A percentile compares a stretch with the other conserved stretches of the same genome.
These are phyloP conservation scores for Daldinia decipiens DNA, from an alignment of 495 filamentous ascomycete species.

Conservation along the genomic window DNA sequence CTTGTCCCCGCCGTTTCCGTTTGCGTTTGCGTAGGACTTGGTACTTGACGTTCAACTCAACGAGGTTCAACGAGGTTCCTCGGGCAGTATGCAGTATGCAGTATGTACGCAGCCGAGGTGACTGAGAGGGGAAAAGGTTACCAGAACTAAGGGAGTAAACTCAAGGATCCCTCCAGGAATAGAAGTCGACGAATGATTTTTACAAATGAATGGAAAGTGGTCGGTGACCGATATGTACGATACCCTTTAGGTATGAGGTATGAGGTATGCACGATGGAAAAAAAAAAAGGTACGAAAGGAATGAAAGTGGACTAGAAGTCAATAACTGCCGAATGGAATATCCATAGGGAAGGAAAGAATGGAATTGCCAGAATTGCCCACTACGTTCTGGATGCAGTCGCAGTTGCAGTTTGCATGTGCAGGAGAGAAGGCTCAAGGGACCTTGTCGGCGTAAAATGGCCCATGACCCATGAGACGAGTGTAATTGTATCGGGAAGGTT, in stretches of 20 bases:
- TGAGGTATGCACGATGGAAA: background rate
- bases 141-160: conserved; percentile 18
- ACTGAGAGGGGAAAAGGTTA: conserved; percentile 11
- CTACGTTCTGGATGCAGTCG: background rate
- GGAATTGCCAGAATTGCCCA: background rate
- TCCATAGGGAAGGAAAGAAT: conserved; percentile 14
- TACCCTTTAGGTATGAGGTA: background rate
- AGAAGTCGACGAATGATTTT: conserved; percentile 5
- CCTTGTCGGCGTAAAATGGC: conserved; percentile 13
- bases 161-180: conserved; percentile 15
- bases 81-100: background rate
- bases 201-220: conserved; percentile 29
- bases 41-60: conserved; percentile 22
- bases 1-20: conserved; percentile 11
- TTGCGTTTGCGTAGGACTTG: conserved; percentile 15
- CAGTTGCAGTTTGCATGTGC: background rate
- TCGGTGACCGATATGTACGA: conserved; percentile 18
- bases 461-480: too few relatives aligned
- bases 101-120: conserved; percentile 6
- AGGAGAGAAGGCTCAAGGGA: conserved; percentile 2
- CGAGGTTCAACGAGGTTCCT: conserved; percentile 18
- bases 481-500: conserved; percentile 31
- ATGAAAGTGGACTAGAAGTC: conserved; percentile 21
- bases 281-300: conserved; percentile 3
- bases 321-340: conserved; percentile 8